A percentile compares a stretch with the other conserved stretches of the same genome.
Evolutionary conservation across 176 grass and related monocot genomes (phyloP).

Genomic region (Tillandsia fasciculata): DNA sequence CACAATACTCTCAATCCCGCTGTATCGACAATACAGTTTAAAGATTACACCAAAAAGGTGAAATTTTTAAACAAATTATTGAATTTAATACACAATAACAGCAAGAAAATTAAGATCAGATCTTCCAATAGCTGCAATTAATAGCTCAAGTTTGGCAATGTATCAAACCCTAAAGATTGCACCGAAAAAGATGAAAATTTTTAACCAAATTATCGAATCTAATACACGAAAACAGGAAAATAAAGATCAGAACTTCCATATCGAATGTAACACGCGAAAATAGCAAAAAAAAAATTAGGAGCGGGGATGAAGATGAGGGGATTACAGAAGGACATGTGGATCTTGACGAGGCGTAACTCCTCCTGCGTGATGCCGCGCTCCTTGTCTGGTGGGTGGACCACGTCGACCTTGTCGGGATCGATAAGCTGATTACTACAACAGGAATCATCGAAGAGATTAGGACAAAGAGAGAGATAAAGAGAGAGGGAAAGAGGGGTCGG

Average conservation of each 20-base stretch:
- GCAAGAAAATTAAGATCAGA: not conserved
- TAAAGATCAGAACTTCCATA: not conserved
- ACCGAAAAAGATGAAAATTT: not conserved
- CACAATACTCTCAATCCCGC: too few species aligned
- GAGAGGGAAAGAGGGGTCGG: not conserved
- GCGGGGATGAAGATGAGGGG: not conserved
- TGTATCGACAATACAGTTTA: not conserved
- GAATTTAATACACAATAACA: not conserved
- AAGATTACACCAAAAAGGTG: not conserved
- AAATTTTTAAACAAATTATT: not conserved
- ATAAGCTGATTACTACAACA: conserved; percentile 71
- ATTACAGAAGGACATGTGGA: conserved; percentile 87
- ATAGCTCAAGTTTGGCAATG: too few species aligned
- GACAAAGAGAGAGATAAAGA: not conserved
- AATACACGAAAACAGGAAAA: not conserved
- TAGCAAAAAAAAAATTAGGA: not conserved
- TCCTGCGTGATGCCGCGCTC: conserved; percentile 80
- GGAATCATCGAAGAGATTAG: not conserved
- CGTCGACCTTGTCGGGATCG: conserved; percentile 70
- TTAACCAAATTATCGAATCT: not conserved
- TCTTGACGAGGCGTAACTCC: conserved; percentile 87
- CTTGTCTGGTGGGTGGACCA: conserved; percentile 56
- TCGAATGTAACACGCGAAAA: not conserved
- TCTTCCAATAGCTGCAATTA: too few species aligned
- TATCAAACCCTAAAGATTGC: not conserved